Evolutionary conservation across 2,329 filamentous ascomycete species (phyloP).

Genomic region (Corynespora cassiicola): DNA sequence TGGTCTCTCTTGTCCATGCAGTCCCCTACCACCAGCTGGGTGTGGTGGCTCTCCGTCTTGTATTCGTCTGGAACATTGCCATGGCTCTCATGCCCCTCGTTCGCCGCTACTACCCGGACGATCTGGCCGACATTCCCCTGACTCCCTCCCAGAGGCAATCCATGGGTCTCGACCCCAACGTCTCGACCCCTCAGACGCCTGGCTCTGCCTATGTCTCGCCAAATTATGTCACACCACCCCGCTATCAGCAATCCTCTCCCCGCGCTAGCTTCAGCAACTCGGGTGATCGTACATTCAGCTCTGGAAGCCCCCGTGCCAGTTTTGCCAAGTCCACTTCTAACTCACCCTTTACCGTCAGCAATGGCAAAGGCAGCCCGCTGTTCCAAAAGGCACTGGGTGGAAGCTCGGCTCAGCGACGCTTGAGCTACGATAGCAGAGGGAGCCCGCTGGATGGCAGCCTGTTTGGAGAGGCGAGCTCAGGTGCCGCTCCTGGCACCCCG

Average conservation of each 20-base stretch:
- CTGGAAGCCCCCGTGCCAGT: conserved; percentile 57
- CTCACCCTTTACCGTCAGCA: conserved; percentile 60
- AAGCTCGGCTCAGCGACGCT: conserved; percentile 59
- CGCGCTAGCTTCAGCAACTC: conserved; percentile 64
- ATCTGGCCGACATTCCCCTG: conserved; percentile 86
- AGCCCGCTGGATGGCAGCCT: conserved; percentile 52
- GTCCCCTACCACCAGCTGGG: conserved; percentile 45
- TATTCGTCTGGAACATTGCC: conserved; percentile 68
- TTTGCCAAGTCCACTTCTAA: conserved; percentile 33
- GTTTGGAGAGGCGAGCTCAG: conserved; percentile 48
- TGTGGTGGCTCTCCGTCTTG: conserved; percentile 59
- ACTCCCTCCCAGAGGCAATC: conserved; percentile 87
- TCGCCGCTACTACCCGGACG: conserved; percentile 66
- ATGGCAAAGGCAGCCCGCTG: conserved; percentile 61
- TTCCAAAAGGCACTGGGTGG: conserved; percentile 71
- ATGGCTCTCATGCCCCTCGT: conserved; percentile 76
- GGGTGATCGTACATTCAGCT: conserved; percentile 59
- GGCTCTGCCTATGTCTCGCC: conserved; percentile 56
- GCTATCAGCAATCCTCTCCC: conserved; percentile 80
- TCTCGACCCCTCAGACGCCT: conserved; percentile 65
- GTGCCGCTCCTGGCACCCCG: conserved; percentile 64
- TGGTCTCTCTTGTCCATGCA: conserved; percentile 42
- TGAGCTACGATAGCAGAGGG: conserved; percentile 62
- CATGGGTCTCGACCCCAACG: conserved; percentile 76
- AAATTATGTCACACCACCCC: conserved; percentile 82